phyloP scores from a whole-genome alignment of 805 yeast genomes.

The Saccharomycopsis amapae region DNA sequence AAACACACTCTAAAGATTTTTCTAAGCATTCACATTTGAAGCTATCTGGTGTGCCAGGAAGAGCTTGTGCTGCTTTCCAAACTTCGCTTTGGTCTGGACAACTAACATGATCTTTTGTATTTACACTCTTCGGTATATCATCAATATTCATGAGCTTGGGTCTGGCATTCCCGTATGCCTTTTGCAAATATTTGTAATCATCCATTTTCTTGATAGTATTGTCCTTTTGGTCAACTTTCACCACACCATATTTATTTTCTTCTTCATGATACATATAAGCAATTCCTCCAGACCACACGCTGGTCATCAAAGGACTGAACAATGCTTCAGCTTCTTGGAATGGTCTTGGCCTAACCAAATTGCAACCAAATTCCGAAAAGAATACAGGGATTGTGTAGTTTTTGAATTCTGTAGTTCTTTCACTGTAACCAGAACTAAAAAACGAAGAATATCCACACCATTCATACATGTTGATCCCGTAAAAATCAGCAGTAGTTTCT shows the following conservation, averaged over 20 bases:
- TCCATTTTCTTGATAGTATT: conserved; percentile 46
- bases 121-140: not conserved
- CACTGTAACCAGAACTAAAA: conserved; percentile 57
- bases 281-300: conserved; percentile 91
- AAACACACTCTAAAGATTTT: conserved; percentile 50
- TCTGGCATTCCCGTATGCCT: conserved; percentile 44
- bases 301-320: conserved; percentile 67
- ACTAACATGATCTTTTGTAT: not conserved
- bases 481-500: conserved; percentile 64
- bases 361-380: conserved; percentile 89
- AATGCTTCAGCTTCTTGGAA: conserved; percentile 70
- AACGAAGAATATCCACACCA: conserved; percentile 74
- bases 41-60: conserved; percentile 75
- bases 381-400: conserved; percentile 74
- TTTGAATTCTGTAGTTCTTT: conserved; percentile 62
- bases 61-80: conserved; percentile 61
- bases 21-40: conserved; percentile 58
- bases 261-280: conserved; percentile 90
- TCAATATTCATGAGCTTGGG: conserved; percentile 38
- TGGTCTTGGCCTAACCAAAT: conserved; percentile 60
- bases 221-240: conserved; percentile 40
- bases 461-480: conserved; percentile 82
- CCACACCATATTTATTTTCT: conserved; percentile 75
- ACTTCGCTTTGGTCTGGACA: conserved; percentile 47
- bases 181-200: conserved; percentile 52